phyloP scores from a whole-genome alignment of 2,329 filamentous ascomycete species.

The Ceratocystis cubensis region DNA sequence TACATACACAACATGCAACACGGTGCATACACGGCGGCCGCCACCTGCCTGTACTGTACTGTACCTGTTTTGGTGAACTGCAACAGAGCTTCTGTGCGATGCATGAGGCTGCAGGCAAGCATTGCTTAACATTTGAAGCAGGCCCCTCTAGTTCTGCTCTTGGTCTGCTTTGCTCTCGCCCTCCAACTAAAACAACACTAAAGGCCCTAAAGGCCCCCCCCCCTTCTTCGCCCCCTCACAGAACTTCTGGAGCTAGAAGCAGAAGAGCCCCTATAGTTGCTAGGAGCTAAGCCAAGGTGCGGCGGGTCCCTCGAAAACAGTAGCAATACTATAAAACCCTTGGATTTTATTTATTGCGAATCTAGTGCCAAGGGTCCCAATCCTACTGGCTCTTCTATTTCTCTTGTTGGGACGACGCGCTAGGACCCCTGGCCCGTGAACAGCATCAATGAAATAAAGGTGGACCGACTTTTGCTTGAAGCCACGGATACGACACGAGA shows the following conservation, averaged over 20 bases:
- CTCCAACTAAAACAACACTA: too few relatives aligned
- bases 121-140: too few relatives aligned
- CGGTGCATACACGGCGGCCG: background rate
- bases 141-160: too few relatives aligned
- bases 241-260: too few relatives aligned
- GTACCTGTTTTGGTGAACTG: background rate
- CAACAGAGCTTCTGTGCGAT: background rate
- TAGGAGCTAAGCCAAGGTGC: too few relatives aligned
- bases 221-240: too few relatives aligned
- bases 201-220: too few relatives aligned
- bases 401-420: slow-evolving; percentile 8
- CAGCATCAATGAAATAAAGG: background rate
- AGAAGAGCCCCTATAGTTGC: too few relatives aligned
- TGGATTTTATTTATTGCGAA: too few relatives aligned
- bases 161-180: too few relatives aligned
- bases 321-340: too few relatives aligned
- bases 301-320: too few relatives aligned
- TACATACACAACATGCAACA: background rate
- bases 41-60: background rate
- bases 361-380: background rate
- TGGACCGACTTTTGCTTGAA: background rate
- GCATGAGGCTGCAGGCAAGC: background rate
- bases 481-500: background rate
- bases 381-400: background rate
- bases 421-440: slow-evolving; percentile 10